Evolutionary conservation across 2,329 filamentous ascomycete genomes (phyloP).

Genomic region (Aspergillus tamarii): DNA sequence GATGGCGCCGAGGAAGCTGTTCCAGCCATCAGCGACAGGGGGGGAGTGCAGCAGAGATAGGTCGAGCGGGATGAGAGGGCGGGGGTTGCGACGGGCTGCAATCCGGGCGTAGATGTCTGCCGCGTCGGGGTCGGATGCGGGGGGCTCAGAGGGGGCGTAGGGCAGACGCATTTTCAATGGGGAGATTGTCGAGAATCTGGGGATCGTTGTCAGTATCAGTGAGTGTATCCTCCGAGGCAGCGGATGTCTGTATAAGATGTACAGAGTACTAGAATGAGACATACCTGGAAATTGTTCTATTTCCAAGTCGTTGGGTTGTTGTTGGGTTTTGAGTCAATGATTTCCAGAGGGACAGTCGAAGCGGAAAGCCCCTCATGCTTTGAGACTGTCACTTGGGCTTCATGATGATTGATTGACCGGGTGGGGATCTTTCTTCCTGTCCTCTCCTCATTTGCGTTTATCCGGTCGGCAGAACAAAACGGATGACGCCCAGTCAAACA

Average conservation of each 20-base stretch:
- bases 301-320: not conserved
- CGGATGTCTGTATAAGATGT: too few species aligned
- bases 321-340: not conserved
- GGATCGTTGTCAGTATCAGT: not conserved
- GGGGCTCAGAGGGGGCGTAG: conserved; percentile 35
- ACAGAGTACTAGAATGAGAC: too few species aligned
- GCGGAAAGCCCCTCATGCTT: not conserved
- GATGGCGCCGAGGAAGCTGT: conserved; percentile 59
- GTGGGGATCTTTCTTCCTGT: not conserved
- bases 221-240: not conserved
- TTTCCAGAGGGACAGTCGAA: not conserved
- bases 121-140: conserved; percentile 29
- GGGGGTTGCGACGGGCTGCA: conserved; percentile 65
- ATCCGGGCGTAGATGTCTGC: conserved; percentile 64
- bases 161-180: conserved; percentile 38
- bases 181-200: not conserved
- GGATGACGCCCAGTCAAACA: not conserved
- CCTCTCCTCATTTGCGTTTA: not conserved
- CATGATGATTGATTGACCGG: not conserved
- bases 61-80: conserved; percentile 75
- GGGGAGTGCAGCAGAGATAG: conserved; percentile 75
- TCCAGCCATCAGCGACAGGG: conserved; percentile 72
- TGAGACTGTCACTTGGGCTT: not conserved
- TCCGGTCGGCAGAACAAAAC: not conserved
- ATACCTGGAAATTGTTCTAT: not conserved